Evolutionary conservation across 352 stramenopile genomes (phyloP).

Genomic region (Phytophthora tentaculata): DNA sequence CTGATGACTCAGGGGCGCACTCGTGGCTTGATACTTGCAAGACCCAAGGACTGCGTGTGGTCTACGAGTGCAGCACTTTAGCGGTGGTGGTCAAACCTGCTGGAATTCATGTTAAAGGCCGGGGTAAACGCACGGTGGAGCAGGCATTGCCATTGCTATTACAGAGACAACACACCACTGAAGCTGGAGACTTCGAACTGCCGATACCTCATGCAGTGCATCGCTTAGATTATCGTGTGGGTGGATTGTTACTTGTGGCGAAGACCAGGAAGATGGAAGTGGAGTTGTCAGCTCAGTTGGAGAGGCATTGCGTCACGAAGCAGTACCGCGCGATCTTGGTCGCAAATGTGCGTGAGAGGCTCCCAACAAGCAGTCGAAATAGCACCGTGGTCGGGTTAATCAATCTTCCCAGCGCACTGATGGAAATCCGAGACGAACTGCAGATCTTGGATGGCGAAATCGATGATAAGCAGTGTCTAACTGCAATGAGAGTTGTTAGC

Average conservation of each 20-base stretch:
- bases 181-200: conserved; percentile 26
- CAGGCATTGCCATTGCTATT: conserved; percentile 50
- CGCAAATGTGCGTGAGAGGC: conserved; percentile 24
- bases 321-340: conserved; percentile 65
- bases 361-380: background rate
- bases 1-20: background rate
- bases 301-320: conserved; percentile 52
- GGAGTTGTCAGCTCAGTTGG: conserved; percentile 50
- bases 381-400: conserved; percentile 1
- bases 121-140: conserved; percentile 55
- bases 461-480: conserved; percentile 37
- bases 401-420: conserved; percentile 23
- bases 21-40: conserved; percentile 49
- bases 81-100: conserved; percentile 67
- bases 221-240: conserved; percentile 66
- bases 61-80: conserved; percentile 53
- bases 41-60: conserved; percentile 60
- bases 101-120: conserved; percentile 69
- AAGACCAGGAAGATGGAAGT: conserved; percentile 60
- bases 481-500: conserved; percentile 40
- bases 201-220: conserved; percentile 54
- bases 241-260: conserved; percentile 63
- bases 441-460: conserved; percentile 31
- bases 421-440: conserved; percentile 29
- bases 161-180: background rate